Conservation (phyloP, 2,329 filamentous ascomycete species). For the Atkinsonella texensis region DNA sequence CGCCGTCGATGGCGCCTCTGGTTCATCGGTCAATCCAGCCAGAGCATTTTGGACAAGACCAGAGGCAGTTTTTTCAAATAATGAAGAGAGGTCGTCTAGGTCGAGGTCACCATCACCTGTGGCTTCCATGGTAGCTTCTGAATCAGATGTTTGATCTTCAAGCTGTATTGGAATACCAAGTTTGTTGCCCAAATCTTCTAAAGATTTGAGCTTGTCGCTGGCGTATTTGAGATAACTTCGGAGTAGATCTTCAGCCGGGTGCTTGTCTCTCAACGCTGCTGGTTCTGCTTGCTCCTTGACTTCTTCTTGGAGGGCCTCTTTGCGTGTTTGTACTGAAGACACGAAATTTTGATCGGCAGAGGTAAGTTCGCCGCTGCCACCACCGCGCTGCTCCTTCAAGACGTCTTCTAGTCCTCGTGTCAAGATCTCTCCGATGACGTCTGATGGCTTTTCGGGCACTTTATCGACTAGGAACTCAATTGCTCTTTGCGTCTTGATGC, state of each 20-base stretch:
- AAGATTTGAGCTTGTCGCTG: slow-evolving; percentile 20
- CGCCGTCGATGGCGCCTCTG: slow-evolving; percentile 5
- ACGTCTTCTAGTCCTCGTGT: slow-evolving; percentile 41
- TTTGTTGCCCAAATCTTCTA: slow-evolving; percentile 21
- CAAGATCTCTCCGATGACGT: slow-evolving; percentile 44
- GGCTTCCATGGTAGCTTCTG: slow-evolving; percentile 15
- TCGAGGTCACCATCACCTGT: slow-evolving; percentile 22
- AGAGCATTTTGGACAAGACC: slow-evolving; percentile 28
- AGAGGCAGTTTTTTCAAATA: slow-evolving; percentile 30
- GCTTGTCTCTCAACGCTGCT: slow-evolving; percentile 24
- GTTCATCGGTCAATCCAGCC: slow-evolving; percentile 23
- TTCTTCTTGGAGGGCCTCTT: slow-evolving; percentile 21
- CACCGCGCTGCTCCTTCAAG: slow-evolving; percentile 21
- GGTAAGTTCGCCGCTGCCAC: slow-evolving; percentile 18
- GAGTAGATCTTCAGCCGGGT: slow-evolving; percentile 28
- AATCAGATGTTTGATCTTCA: slow-evolving; percentile 15
- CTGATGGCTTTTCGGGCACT: slow-evolving; percentile 35
- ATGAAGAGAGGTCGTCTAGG: slow-evolving; percentile 28
- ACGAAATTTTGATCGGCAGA: slow-evolving; percentile 24
- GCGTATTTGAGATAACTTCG: slow-evolving; percentile 21
- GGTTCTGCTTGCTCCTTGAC: slow-evolving; percentile 11
- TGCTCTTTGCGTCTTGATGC: slow-evolving; percentile 36
- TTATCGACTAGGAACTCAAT: slow-evolving; percentile 41
- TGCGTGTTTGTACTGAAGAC: slow-evolving; percentile 20
- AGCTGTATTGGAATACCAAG: slow-evolving; percentile 24